phyloP scores from a whole-genome alignment of 2,329 filamentous ascomycete species.

The Davidsoniella virescens region DNA sequence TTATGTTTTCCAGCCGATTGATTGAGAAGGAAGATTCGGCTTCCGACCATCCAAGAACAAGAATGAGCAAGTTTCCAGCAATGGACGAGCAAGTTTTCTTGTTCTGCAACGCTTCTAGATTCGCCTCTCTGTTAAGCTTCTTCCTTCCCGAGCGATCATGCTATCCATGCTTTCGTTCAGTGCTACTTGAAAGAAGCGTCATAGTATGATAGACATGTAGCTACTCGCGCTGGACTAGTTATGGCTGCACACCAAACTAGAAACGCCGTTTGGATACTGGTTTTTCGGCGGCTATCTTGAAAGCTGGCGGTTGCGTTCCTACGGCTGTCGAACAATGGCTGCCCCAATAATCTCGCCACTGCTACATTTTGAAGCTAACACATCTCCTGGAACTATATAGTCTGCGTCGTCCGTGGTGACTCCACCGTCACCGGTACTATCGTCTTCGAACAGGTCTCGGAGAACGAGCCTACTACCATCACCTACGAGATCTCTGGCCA shows the following conservation, averaged over 20 bases:
- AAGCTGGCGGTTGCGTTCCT: no score
- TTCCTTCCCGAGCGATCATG: not conserved
- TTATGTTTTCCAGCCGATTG: not conserved
- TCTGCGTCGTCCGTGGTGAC: slow-evolving; percentile 95
- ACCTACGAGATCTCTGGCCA: slow-evolving; percentile 85
- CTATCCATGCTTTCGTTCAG: slow-evolving; percentile 13
- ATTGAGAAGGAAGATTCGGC: no score
- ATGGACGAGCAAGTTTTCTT: slow-evolving; percentile 1
- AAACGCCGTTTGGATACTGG: not conserved
- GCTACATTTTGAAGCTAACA: slow-evolving; percentile 6
- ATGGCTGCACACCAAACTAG: not conserved
- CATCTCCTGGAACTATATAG: slow-evolving; percentile 30
- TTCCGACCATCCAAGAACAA: no score
- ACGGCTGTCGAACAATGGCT: not conserved
- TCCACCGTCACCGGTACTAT: slow-evolving; percentile 88
- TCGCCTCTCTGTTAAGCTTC: not conserved
- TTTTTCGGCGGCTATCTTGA: no score
- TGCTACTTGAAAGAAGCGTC: not conserved
- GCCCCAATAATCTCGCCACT: not conserved
- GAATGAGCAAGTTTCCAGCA: not conserved
- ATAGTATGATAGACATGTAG: not conserved
- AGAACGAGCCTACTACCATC: slow-evolving; percentile 69
- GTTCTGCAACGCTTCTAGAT: slow-evolving; percentile 13
- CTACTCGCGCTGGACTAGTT: not conserved
- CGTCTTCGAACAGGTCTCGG: slow-evolving; percentile 81